Evolutionary conservation across 176 grass and related monocot species (phyloP).

Genomic region (Zea luxurians): DNA sequence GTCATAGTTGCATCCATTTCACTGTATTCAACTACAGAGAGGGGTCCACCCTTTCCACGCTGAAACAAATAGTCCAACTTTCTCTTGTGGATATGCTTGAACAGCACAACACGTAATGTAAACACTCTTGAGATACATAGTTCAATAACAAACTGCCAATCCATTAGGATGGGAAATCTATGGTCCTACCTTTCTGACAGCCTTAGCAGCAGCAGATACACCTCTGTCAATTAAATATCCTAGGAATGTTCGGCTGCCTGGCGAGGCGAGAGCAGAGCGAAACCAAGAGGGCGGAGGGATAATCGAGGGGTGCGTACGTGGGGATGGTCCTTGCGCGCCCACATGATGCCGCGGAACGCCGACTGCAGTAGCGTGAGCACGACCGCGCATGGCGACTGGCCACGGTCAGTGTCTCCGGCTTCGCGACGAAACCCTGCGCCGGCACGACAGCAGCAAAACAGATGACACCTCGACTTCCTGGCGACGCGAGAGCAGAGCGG

Average conservation of each 20-base stretch:
- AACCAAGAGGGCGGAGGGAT: no score
- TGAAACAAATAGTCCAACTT: conserved; percentile 86
- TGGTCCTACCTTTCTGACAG: conserved; percentile 64
- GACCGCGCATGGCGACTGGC: no score
- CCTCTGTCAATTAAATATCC: conserved; percentile 85
- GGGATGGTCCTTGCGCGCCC: no score
- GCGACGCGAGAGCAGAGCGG: neutral
- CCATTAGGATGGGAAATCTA: conserved; percentile 18
- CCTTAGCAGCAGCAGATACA: conserved; percentile 72
- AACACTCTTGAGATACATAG: neutral
- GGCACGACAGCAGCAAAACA: neutral
- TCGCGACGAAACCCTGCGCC: conserved; percentile 83
- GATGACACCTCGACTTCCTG: neutral
- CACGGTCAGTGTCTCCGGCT: conserved; percentile 68
- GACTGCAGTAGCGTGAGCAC: no score
- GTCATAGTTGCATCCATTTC: conserved; percentile 77
- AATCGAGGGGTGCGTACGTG: no score
- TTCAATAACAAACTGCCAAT: conserved; percentile 31
- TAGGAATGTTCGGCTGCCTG: conserved; percentile 47
- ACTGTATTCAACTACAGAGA: conserved; percentile 80
- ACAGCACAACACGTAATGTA: conserved; percentile 27
- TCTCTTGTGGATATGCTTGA: conserved; percentile 73
- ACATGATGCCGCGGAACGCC: no score
- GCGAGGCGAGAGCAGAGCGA: no score
- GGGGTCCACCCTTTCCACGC: conserved; percentile 68